phyloP scores from a whole-genome alignment of 108 stramenopile species.

The Fistulifera solaris region DNA sequence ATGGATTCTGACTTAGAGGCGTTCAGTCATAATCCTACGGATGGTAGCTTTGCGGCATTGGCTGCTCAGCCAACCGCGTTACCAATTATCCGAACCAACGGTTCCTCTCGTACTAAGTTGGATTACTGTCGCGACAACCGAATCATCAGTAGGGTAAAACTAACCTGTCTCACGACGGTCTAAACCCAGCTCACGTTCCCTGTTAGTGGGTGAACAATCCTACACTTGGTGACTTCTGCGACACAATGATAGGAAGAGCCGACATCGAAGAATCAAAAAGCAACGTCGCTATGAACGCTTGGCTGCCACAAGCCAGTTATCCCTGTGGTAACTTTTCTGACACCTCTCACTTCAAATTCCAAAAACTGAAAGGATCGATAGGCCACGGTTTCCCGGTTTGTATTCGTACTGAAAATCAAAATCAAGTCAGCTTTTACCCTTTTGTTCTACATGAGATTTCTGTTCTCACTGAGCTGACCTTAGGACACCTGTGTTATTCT shows the following conservation, averaged over 20 bases:
- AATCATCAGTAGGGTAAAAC: slow-evolving; percentile 89
- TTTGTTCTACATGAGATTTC: too few relatives aligned
- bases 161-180: slow-evolving; percentile 97
- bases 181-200: slow-evolving; percentile 96
- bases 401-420: too few relatives aligned
- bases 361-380: slow-evolving; percentile 33
- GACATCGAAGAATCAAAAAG: slow-evolving; percentile 92
- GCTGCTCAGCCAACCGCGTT: slow-evolving; percentile 84
- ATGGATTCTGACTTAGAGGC: slow-evolving; percentile 95
- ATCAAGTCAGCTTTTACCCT: too few relatives aligned
- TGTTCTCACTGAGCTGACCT: too few relatives aligned
- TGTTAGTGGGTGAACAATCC: slow-evolving; percentile 96
- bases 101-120: slow-evolving; percentile 98
- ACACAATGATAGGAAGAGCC: slow-evolving; percentile 95
- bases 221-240: slow-evolving; percentile 94
- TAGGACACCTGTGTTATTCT: too few relatives aligned
- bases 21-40: slow-evolving; percentile 90
- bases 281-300: slow-evolving; percentile 80
- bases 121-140: slow-evolving; percentile 90
- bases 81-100: slow-evolving; percentile 96
- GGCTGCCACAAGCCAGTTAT: slow-evolving; percentile 96
- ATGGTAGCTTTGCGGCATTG: slow-evolving; percentile 90
- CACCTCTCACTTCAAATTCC: slow-evolving; percentile 93
- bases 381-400: too few relatives aligned
- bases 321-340: slow-evolving; percentile 98